These are phyloP conservation scores for Pythium brassicae DNA, from an alignment of 352 stramenopile species.

Conservation along the genomic window DNA sequence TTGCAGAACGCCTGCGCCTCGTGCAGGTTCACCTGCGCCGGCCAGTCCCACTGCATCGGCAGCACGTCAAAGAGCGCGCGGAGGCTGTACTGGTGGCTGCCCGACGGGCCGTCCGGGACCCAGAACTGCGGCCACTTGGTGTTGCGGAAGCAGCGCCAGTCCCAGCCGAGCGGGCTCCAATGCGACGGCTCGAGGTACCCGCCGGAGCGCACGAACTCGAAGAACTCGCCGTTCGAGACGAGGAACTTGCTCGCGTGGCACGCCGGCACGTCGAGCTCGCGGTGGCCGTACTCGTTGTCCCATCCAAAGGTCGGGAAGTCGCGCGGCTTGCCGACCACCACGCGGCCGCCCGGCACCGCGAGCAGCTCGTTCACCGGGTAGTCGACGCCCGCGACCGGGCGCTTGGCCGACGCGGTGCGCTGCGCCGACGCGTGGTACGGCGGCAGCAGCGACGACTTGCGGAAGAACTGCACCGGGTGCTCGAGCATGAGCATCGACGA, in stretches of 20 bases:
- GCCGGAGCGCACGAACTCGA: conserved; percentile 91
- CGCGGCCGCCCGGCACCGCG: conserved; percentile 46
- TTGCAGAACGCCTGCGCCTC: conserved; percentile 92
- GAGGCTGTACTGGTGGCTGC: conserved; percentile 93
- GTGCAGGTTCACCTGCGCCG: conserved; percentile 95
- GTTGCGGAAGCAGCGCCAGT: conserved; percentile 94
- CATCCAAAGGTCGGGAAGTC: conserved; percentile 94
- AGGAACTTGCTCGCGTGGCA: conserved; percentile 91
- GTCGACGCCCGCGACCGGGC: conserved; percentile 72
- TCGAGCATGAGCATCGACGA: conserved; percentile 95
- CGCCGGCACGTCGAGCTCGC: conserved; percentile 77
- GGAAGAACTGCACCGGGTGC: conserved; percentile 88
- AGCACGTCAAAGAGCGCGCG: conserved; percentile 90
- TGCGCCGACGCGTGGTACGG: conserved; percentile 73
- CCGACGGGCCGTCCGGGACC: conserved; percentile 87
- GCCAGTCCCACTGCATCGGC: conserved; percentile 95
- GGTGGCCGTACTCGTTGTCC: conserved; percentile 97
- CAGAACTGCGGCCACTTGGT: conserved; percentile 96
- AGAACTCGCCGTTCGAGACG: conserved; percentile 96
- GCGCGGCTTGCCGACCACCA: conserved; percentile 88
- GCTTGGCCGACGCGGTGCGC: conserved; percentile 21
- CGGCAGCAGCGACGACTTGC: conserved; percentile 79
- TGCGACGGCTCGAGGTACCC: conserved; percentile 89
- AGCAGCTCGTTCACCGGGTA: conserved; percentile 91
- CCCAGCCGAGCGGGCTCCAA: conserved; percentile 93